Evolutionary conservation across 441 rosid genomes (phyloP).

Genomic region (Euphorbia schlechtendalii): DNA sequence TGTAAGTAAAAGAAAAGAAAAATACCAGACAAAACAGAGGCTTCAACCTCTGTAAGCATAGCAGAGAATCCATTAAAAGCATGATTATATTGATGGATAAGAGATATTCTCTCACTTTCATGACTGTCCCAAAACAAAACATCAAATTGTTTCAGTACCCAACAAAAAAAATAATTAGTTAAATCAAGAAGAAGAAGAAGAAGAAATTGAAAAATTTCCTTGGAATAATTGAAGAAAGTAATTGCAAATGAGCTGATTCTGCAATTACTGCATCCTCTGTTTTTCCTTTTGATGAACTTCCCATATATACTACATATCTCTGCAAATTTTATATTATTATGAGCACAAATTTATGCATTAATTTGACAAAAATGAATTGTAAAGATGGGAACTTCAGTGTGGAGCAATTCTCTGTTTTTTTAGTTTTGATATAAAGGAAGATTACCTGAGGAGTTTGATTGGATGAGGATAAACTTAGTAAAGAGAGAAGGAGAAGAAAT

Average conservation of each 20-base stretch:
- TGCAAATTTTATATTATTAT: no score
- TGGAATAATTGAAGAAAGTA: background rate
- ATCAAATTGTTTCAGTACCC: background rate
- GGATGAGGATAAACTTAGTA: constrained; percentile 23
- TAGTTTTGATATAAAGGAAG: background rate
- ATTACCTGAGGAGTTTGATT: constrained; percentile 35
- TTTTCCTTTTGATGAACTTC: background rate
- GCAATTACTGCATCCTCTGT: background rate
- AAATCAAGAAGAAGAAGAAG: background rate
- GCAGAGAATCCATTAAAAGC: constrained; percentile 80
- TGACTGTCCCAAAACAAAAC: constrained; percentile 25
- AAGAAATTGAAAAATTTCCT: no score
- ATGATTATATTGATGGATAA: constrained; percentile 51
- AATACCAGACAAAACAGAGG: constrained; percentile 55
- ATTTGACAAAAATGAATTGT: no score
- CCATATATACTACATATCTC: background rate
- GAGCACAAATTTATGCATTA: no score
- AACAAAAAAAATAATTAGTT: background rate
- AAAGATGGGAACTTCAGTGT: no score
- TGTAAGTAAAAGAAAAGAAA: no score
- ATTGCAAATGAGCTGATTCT: background rate
- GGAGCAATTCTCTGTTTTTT: background rate
- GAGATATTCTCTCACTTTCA: constrained; percentile 35
- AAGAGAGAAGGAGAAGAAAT: constrained; percentile 23
- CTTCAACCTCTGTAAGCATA: constrained; percentile 64